Evolutionary conservation across 495 filamentous ascomycete species (phyloP).

Genomic region (Penicillium egyptiacum): DNA sequence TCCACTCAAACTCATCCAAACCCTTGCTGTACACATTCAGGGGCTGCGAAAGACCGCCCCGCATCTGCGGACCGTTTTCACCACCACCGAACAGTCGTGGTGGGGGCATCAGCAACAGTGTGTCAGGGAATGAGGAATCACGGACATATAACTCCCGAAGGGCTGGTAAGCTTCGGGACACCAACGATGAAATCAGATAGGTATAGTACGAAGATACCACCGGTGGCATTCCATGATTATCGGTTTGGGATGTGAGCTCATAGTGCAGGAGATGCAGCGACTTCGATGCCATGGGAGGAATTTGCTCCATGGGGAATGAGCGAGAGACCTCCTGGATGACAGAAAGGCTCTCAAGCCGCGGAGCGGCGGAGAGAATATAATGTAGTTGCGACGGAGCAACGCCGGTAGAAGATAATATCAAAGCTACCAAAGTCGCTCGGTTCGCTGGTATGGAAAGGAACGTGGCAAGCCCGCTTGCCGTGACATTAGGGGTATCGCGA

Average conservation of each 20-base stretch:
- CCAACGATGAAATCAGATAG: constrained; percentile 80
- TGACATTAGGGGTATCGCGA: constrained; percentile 65
- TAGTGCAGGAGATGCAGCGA: constrained; percentile 72
- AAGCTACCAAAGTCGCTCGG: constrained; percentile 52
- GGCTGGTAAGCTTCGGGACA: constrained; percentile 69
- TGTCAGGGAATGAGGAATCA: constrained; percentile 75
- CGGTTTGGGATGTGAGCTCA: constrained; percentile 67
- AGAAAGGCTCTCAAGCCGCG: constrained; percentile 61
- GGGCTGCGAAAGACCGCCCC: constrained; percentile 56
- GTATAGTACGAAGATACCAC: constrained; percentile 73
- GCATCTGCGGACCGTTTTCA: constrained; percentile 33
- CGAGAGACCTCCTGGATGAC: constrained; percentile 65
- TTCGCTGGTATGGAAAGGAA: constrained; percentile 57
- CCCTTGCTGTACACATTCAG: constrained; percentile 86
- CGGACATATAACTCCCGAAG: constrained; percentile 80
- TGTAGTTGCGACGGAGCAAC: constrained; percentile 62
- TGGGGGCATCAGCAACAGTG: constrained; percentile 66
- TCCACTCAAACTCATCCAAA: constrained; percentile 82
- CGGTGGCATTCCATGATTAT: constrained; percentile 54
- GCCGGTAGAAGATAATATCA: constrained; percentile 68
- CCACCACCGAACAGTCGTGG: constrained; percentile 36
- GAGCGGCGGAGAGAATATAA: constrained; percentile 60
- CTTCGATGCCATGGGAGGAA: constrained; percentile 64
- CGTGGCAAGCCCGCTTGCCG: constrained; percentile 62
- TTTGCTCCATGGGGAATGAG: constrained; percentile 59